A percentile compares a stretch with the other conserved stretches of the same genome.
phyloP scores from a whole-genome alignment of 2,329 filamentous ascomycete species.

The Chaetomiaceae sp. region DNA sequence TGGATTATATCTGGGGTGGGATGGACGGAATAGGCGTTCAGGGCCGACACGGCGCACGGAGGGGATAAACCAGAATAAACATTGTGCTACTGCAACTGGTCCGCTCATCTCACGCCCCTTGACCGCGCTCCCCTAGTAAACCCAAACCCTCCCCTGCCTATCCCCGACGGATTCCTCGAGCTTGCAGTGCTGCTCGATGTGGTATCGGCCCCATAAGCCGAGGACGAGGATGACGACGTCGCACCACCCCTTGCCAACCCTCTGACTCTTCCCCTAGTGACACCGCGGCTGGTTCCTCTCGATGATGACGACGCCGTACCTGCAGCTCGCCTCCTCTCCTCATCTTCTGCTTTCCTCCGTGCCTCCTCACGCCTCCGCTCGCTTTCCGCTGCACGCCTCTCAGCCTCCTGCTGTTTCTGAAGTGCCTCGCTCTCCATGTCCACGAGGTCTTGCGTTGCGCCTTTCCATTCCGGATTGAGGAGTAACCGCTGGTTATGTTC shows the following conservation, averaged over 20 bases:
- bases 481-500: slow-evolving; percentile 95
- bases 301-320: slow-evolving; percentile 28
- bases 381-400: slow-evolving; percentile 72
- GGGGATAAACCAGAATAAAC: not conserved
- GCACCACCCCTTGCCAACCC: slow-evolving; percentile 15
- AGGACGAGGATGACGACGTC: slow-evolving; percentile 9
- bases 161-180: slow-evolving; percentile 39
- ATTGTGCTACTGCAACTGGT: not conserved
- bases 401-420: slow-evolving; percentile 69
- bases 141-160: slow-evolving; percentile 41
- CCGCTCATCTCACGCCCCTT: slow-evolving; percentile 33
- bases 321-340: slow-evolving; percentile 47
- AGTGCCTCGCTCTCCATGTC: slow-evolving; percentile 79
- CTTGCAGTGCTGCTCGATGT: slow-evolving; percentile 31
- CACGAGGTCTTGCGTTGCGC: slow-evolving; percentile 78
- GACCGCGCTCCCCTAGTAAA: slow-evolving; percentile 52
- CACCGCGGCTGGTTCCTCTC: slow-evolving; percentile 16
- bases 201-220: slow-evolving; percentile 21
- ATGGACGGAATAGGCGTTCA: slow-evolving; percentile 7
- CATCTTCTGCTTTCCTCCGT: slow-evolving; percentile 58
- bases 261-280: slow-evolving; percentile 21
- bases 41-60: not conserved
- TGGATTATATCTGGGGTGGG: not conserved
- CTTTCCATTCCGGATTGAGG: slow-evolving; percentile 83
- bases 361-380: slow-evolving; percentile 72